A percentile compares a stretch with the other conserved stretches of the same genome.
These are phyloP conservation scores for Aaosphaeria arxii DNA, from an alignment of 2,329 filamentous ascomycete species.

Conservation along the genomic window DNA sequence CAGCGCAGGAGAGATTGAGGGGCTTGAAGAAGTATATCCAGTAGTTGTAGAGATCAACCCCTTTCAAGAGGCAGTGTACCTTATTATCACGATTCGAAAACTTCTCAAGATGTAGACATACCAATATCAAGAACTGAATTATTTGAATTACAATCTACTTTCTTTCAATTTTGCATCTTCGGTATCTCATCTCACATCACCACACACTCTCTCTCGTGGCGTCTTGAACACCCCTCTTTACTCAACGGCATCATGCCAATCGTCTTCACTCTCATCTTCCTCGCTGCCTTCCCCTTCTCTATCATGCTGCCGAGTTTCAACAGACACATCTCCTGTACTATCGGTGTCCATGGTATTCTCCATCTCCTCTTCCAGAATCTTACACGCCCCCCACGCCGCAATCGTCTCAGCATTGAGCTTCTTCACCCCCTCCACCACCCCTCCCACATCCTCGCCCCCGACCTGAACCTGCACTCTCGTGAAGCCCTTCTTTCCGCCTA, in stretches of 20 bases:
- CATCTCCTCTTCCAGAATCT: conserved; percentile 15
- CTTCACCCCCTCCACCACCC: conserved; percentile 28
- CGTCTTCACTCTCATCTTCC: conserved; percentile 1
- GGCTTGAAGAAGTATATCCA: conserved; percentile 51
- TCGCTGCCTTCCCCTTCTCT: conserved; percentile 1
- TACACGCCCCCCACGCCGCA: conserved; percentile 32
- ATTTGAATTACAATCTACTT: too few species aligned
- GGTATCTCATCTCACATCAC: too few species aligned
- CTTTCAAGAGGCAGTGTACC: too few species aligned
- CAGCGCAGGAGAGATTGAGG: conserved; percentile 48
- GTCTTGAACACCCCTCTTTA: neutral
- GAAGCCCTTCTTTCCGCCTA: conserved; percentile 1
- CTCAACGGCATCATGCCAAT: conserved; percentile 6
- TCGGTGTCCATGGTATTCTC: too few species aligned
- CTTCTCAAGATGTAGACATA: too few species aligned
- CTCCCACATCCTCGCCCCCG: conserved; percentile 31
- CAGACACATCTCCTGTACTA: too few species aligned
- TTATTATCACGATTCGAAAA: too few species aligned
- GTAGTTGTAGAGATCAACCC: conserved; percentile 6
- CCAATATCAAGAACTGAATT: too few species aligned
- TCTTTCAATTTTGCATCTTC: too few species aligned
- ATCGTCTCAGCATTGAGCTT: conserved; percentile 39
- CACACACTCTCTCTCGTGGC: too few species aligned
- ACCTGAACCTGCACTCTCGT: conserved; percentile 25
- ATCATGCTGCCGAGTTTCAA: too few species aligned